Conservation (phyloP, 2,329 filamentous ascomycete species). For the Diplodia intermedia region DNA sequence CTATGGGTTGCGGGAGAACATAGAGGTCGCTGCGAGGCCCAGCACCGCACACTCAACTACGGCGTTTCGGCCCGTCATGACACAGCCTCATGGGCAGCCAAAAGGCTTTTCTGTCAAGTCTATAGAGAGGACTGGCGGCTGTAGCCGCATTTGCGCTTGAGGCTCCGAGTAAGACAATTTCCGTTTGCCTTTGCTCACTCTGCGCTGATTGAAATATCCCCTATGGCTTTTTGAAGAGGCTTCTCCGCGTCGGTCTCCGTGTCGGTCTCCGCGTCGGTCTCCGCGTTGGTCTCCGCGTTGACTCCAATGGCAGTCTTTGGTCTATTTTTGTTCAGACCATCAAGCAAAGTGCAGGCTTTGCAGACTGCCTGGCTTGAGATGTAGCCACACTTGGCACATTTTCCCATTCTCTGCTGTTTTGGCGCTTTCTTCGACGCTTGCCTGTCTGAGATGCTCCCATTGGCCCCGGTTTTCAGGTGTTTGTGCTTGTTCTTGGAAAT, state of each 20-base stretch:
- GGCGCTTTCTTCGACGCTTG: constrained; percentile 44
- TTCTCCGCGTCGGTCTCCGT: constrained; percentile 2
- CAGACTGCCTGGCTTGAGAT: constrained; percentile 93
- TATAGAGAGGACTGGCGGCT: not conserved
- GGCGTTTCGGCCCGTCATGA: too few relatives aligned
- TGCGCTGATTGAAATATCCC: constrained; percentile 15
- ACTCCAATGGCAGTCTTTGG: constrained; percentile 51
- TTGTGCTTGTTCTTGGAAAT: constrained; percentile 36
- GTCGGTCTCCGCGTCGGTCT: not conserved
- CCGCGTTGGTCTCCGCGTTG: not conserved
- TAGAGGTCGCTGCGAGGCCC: too few relatives aligned
- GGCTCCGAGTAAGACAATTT: not conserved
- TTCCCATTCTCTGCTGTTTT: constrained; percentile 75
- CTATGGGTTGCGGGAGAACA: not conserved
- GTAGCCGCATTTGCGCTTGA: not conserved
- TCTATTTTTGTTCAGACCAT: constrained; percentile 81
- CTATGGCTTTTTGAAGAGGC: not conserved
- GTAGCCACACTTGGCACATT: constrained; percentile 88
- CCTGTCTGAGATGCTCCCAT: constrained; percentile 37
- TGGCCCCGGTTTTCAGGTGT: constrained; percentile 34
- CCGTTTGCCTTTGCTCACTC: constrained; percentile 2
- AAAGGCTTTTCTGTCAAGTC: not conserved
- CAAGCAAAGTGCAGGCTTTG: constrained; percentile 89
- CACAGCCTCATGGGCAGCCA: not conserved
- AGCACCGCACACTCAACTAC: too few relatives aligned